A percentile compares a stretch with the other conserved stretches of the same genome.
Evolutionary conservation across 768 basidiomycete species (phyloP).

Genomic region (Psilocybe cubensis): DNA sequence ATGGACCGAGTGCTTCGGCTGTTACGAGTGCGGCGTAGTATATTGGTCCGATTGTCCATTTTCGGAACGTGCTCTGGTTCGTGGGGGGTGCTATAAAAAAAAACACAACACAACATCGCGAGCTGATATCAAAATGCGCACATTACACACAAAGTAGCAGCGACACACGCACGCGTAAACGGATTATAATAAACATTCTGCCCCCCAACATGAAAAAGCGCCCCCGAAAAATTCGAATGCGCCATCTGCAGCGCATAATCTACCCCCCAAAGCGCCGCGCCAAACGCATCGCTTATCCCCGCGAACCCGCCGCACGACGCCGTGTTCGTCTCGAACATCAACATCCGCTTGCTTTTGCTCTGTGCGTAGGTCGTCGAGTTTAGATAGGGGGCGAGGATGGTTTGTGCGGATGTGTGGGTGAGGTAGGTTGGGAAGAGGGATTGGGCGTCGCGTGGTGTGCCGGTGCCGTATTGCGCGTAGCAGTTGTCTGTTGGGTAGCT

Average conservation of each 20-base stretch:
- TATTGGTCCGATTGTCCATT: conserved; percentile 79
- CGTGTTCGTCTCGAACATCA: conserved; percentile 77
- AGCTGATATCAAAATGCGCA: not conserved
- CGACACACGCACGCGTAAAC: conserved; percentile 40
- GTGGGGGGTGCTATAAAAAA: conserved; percentile 50
- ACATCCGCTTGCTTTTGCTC: conserved; percentile 43
- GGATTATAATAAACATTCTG: conserved; percentile 65
- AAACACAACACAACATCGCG: not conserved
- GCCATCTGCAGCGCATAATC: conserved; percentile 67
- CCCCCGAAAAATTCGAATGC: conserved; percentile 52
- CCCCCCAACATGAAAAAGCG: conserved; percentile 61
- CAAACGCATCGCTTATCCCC: conserved; percentile 65
- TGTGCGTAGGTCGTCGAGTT: conserved; percentile 50
- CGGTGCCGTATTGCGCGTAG: conserved; percentile 48
- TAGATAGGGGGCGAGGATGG: conserved; percentile 55
- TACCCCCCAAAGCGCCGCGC: conserved; percentile 64
- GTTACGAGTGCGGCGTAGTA: conserved; percentile 77
- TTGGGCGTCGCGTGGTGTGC: conserved; percentile 46
- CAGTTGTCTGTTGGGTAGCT: conserved; percentile 72
- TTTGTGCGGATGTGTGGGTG: conserved; percentile 57
- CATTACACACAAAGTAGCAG: not conserved
- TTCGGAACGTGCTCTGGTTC: conserved; percentile 58
- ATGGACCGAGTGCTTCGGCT: conserved; percentile 69
- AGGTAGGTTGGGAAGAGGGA: conserved; percentile 61
- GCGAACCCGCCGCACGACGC: conserved; percentile 72